A percentile compares a stretch with the other conserved stretches of the same genome.
Conservation (phyloP, 2,329 filamentous ascomycete genomes). For the Penicillium sp. region DNA sequence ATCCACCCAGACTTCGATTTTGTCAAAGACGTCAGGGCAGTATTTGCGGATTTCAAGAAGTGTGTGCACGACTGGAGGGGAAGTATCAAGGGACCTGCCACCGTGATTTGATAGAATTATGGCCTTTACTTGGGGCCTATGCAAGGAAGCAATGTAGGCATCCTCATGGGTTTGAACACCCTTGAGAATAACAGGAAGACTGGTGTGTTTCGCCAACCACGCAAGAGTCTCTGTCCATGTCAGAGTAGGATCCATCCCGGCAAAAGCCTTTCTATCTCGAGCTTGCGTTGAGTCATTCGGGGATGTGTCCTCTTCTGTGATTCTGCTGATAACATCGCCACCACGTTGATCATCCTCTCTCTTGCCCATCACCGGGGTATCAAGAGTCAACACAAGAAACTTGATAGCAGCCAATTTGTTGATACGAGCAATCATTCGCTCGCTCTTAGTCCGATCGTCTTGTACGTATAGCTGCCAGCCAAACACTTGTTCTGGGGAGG, state of each 20-base stretch:
- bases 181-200: slow-evolving; percentile 84
- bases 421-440: slow-evolving; percentile 49
- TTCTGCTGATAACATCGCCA: slow-evolving; percentile 56
- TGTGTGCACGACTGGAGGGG: slow-evolving; percentile 66
- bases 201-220: slow-evolving; percentile 78
- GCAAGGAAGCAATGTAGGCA: slow-evolving; percentile 68
- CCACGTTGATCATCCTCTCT: slow-evolving; percentile 34
- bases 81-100: slow-evolving; percentile 79
- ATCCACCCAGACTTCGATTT: slow-evolving; percentile 88
- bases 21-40: slow-evolving; percentile 59
- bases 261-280: neutral
- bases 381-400: slow-evolving; percentile 59
- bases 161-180: slow-evolving; percentile 95
- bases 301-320: slow-evolving; percentile 52
- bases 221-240: slow-evolving; percentile 70
- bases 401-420: slow-evolving; percentile 67
- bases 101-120: slow-evolving; percentile 91
- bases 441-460: slow-evolving; percentile 24
- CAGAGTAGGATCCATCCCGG: slow-evolving; percentile 39
- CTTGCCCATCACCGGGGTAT: slow-evolving; percentile 35
- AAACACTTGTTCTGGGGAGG: slow-evolving; percentile 22
- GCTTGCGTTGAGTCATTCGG: neutral
- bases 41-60: slow-evolving; percentile 64
- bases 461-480: slow-evolving; percentile 42
- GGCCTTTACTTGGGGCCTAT: slow-evolving; percentile 67